Conservation (phyloP, 257 asterid genomes). For the Salvia hispanica region DNA sequence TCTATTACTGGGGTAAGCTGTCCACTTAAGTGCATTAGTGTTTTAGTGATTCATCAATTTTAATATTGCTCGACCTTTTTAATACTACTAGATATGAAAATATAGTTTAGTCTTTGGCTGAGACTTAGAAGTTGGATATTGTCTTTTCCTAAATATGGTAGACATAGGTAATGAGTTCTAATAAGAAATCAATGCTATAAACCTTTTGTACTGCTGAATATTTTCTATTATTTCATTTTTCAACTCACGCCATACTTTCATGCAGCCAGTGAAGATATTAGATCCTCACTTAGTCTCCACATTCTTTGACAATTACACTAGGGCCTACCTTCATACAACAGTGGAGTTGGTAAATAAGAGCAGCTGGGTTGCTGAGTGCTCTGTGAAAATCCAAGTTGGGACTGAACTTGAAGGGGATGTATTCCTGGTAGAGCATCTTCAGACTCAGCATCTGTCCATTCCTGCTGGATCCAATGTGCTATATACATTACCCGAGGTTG, state of each 20-base stretch:
- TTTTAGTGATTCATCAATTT: slow-evolving; percentile 15
- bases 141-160: slow-evolving; percentile 12
- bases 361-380: slow-evolving; percentile 60
- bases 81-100: slow-evolving; percentile 13
- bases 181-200: slow-evolving; percentile 3
- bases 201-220: slow-evolving; percentile 9
- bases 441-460: slow-evolving; percentile 54
- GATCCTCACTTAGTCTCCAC: slow-evolving; percentile 96
- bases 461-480: slow-evolving; percentile 64
- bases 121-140: slow-evolving; percentile 21
- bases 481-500: slow-evolving; percentile 78
- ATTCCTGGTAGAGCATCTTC: slow-evolving; percentile 72
- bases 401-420: slow-evolving; percentile 67
- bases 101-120: slow-evolving; percentile 15
- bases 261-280: slow-evolving; percentile 95
- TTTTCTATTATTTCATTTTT: slow-evolving; percentile 27
- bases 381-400: slow-evolving; percentile 84
- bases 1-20: slow-evolving; percentile 85
- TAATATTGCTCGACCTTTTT: background rate
- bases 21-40: slow-evolving; percentile 23
- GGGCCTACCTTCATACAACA: slow-evolving; percentile 78
- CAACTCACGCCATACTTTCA: slow-evolving; percentile 35
- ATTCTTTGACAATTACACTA: slow-evolving; percentile 64
- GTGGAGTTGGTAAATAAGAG: slow-evolving; percentile 75
- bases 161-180: background rate